Evolutionary conservation across 805 yeast genomes (phyloP).

Genomic region (Saturnispora quitensis): DNA sequence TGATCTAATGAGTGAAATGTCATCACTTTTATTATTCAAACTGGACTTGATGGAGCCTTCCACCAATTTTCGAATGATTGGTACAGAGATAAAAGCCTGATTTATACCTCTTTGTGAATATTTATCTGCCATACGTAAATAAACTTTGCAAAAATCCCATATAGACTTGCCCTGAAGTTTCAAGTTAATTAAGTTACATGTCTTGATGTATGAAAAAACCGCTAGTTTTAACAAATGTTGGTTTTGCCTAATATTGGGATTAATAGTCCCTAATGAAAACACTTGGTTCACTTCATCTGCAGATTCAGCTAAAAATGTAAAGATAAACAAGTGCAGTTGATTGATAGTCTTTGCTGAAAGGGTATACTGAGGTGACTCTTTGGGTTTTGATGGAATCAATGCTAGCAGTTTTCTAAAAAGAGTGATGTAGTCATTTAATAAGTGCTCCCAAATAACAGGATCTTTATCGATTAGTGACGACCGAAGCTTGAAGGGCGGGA

Average conservation of each 20-base stretch:
- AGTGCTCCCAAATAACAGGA: constrained; percentile 76
- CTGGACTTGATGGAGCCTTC: constrained; percentile 45
- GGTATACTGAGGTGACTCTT: constrained; percentile 19
- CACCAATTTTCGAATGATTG: constrained; percentile 41
- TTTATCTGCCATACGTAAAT: constrained; percentile 32
- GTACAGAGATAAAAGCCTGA: constrained; percentile 24
- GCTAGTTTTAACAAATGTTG: constrained; percentile 38
- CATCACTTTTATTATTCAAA: constrained; percentile 41
- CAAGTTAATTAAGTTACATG: constrained; percentile 45
- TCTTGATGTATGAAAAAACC: constrained; percentile 43
- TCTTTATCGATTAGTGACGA: constrained; percentile 75
- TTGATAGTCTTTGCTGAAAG: constrained; percentile 48
- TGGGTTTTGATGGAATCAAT: constrained; percentile 13
- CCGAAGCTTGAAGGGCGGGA: constrained; percentile 66
- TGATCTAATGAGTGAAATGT: constrained; percentile 33
- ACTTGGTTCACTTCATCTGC: constrained; percentile 52
- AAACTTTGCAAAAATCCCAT: constrained; percentile 58
- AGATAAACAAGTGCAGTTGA: constrained; percentile 48
- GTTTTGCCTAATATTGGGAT: constrained; percentile 54
- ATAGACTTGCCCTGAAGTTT: constrained; percentile 49
- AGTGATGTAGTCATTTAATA: constrained; percentile 53
- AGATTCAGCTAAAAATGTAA: constrained; percentile 50
- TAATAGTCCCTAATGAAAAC: constrained; percentile 62
- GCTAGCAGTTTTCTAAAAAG: constrained; percentile 40
- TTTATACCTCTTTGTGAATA: constrained; percentile 14